Evolutionary conservation across 352 stramenopile genomes (phyloP).

Genomic region (Sclerospora graminicola): DNA sequence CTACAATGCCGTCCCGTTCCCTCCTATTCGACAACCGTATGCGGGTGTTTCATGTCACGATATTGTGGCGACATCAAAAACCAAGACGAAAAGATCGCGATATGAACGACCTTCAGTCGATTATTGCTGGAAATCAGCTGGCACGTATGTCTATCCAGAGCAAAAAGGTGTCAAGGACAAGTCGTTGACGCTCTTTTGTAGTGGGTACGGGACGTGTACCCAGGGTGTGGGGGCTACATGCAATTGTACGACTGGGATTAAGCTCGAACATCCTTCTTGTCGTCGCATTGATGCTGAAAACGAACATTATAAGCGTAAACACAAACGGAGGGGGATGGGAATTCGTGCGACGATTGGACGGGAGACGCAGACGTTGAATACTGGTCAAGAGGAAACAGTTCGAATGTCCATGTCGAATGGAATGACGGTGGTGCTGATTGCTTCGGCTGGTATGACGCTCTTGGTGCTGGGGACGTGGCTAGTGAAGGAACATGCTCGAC

Average conservation of each 20-base stretch:
- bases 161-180: slow-evolving; percentile 54
- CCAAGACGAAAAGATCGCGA: slow-evolving; percentile 8
- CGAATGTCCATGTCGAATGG: slow-evolving; percentile 5
- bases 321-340: background rate
- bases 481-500: slow-evolving; percentile 24
- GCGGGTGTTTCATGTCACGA: slow-evolving; percentile 24
- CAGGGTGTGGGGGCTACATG: slow-evolving; percentile 48
- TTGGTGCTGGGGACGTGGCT: slow-evolving; percentile 14
- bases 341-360: too few species aligned
- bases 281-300: slow-evolving; percentile 58
- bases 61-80: slow-evolving; percentile 7
- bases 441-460: slow-evolving; percentile 11
- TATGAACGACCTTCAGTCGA: slow-evolving; percentile 46
- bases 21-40: slow-evolving; percentile 42
- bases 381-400: background rate
- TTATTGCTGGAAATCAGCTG: slow-evolving; percentile 58
- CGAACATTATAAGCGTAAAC: slow-evolving; percentile 11
- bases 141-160: slow-evolving; percentile 44
- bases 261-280: slow-evolving; percentile 38
- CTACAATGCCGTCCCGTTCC: slow-evolving; percentile 48
- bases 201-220: slow-evolving; percentile 45
- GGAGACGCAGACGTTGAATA: too few species aligned
- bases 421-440: slow-evolving; percentile 2
- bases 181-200: slow-evolving; percentile 50
- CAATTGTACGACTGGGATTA: slow-evolving; percentile 33